Base-by-base conservation (phyloP, 345 rosid species). In the Salix koriyanagi region DNA sequence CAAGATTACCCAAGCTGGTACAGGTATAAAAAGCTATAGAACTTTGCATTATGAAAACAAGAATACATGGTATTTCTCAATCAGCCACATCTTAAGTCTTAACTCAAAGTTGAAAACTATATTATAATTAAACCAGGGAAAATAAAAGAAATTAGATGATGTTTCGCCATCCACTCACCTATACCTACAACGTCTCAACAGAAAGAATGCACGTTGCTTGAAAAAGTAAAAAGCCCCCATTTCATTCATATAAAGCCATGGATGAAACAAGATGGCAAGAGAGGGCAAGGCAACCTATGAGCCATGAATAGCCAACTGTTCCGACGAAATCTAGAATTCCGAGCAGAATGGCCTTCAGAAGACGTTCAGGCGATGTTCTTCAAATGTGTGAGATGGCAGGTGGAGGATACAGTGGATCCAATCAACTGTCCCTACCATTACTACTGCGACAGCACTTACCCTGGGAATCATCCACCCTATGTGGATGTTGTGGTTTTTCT, bases 351-450 rank as follows among this genome's bases (percentile, higher is more conserved):
- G 90, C 84, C 76, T 58, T 72, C 39, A 21, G 87, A 78, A 75
- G 88, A 84, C 71, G 76, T 78, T 16, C 87, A 84, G 56, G 67
- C 62, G 4, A 77, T 90, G 3, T 91, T 93, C 81, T 86, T 87
- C 89, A 91, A 93, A 77, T 93, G 97, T 85, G 77, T 82, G 13
- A 86, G 84, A 76, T 93, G 98, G 98, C 94, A 91, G 79, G 83
- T 86, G 6, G 98, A 93, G 80, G 92, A 93, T 66, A 93, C 98
- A 39, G 71, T 90, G 74, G 92, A 93, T 87, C 98, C 97, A 56
- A 61, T 86, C 28, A 83, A 81, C 83, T 93, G 97, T 82, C 94
- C 92, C 48, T 91, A 82, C 67, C 98, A 93, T 83, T 93, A 93
- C 85, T 93, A 83, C 81, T 91, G 98, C 65, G 94, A 93, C 75